Evolutionary conservation across 495 filamentous ascomycete genomes (phyloP), one percentile per base, ranked within the genome.

Genomic region (Lasiosphaeria ovina): DNA sequence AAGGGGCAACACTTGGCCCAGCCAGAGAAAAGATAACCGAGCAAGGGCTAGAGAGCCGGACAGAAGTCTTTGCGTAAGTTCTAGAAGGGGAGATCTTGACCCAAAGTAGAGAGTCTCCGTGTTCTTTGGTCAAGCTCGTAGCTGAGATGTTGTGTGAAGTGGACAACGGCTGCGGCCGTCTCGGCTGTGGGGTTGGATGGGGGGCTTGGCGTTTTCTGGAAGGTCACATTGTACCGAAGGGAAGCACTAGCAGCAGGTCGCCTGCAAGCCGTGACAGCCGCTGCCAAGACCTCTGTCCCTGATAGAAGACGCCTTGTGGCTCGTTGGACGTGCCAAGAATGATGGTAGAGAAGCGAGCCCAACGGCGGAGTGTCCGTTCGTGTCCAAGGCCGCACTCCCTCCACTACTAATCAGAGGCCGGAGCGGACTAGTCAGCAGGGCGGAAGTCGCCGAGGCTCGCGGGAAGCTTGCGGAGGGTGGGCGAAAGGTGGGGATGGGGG

Each of bases 151-250:
- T 9, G 48, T 6, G 14, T 36, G 51, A 17, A 16, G 31, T 38
- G 31, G 14, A 10, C n/a, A 1, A 16, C 38, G 35, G 12, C 35
- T 42, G 53, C 53, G 31, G 38, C 12, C n/a, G 1, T 44, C 14
- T 47, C 44, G 16, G 31, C 7, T 8, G 32, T 16, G 55, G 32
- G 31, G 55, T 34, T 6, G 7, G 51, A 16, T 32, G 24, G 47
- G n/a, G 14, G 51, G 40, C 58, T 61, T 54, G 40, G 51, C 58
- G 12, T 42, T 47, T 47, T 61, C 42, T 44, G 52, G 58, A 61
- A 61, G 58, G 58, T 61, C 42, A 52, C 44, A 61, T 55, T 55
- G 53, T 32, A n/a, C 3, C 16, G 32, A 7, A 8, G 11, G 17
- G 11, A 31, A 7, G 5, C 16, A 4, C 6, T n/a, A 51, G 49